A percentile compares a stretch with the other conserved stretches of the same genome.
These are phyloP conservation scores for Saccharum hybrid DNA, from an alignment of 202 grass and related monocot species.

Conservation along the genomic window DNA sequence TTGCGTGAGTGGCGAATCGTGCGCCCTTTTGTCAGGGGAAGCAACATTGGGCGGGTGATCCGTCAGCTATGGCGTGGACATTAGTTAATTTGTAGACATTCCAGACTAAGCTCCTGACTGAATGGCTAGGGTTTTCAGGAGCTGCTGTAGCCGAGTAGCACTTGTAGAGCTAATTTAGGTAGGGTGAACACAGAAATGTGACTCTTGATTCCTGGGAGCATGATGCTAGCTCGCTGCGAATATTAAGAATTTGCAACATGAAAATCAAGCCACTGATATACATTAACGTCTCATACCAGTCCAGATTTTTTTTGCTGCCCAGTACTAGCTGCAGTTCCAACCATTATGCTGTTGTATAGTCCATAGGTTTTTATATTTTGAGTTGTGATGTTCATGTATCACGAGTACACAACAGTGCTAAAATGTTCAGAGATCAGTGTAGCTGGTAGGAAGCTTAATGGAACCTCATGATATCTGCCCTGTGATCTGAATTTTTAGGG, in stretches of 20 bases:
- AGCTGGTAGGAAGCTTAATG: neutral
- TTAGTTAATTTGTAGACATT: neutral
- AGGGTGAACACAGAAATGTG: neutral
- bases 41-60: neutral
- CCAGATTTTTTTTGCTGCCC: constrained; percentile 7
- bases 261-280: neutral
- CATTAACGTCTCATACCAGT: neutral
- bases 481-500: too few relatives aligned
- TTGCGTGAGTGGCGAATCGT: neutral
- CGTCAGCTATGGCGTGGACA: neutral
- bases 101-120: neutral
- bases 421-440: neutral
- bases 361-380: neutral
- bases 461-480: neutral
- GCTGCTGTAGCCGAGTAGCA: neutral
- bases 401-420: neutral
- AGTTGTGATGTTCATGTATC: neutral
- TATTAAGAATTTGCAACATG: neutral
- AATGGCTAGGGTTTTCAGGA: constrained; percentile 8
- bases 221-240: neutral
- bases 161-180: neutral
- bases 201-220: constrained; percentile 10
- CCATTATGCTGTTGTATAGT: neutral
- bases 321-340: neutral
- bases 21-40: neutral